Conservation (phyloP, 1,284 basidiomycete species). For the Fomitopsis pinicola region DNA sequence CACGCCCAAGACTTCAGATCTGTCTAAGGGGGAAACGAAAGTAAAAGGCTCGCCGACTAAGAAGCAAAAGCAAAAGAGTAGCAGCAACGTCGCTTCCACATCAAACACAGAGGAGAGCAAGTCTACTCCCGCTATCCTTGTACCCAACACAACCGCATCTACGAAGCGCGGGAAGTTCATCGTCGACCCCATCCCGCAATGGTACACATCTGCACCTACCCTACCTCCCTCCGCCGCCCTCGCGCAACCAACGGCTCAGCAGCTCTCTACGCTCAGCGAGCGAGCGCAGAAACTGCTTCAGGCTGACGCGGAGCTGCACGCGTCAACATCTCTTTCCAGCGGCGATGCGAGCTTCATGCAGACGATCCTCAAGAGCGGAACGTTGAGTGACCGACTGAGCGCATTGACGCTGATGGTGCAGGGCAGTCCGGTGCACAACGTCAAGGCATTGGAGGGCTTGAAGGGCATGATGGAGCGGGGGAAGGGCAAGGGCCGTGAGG, state of each 20-base stretch:
- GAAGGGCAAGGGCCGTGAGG: constrained; percentile 82
- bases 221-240: constrained; percentile 19
- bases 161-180: constrained; percentile 21
- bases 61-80: constrained; percentile 5
- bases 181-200: constrained; percentile 51
- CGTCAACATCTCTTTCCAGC: constrained; percentile 31
- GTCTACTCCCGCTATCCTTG: not conserved
- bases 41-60: not conserved
- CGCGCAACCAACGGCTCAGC: constrained; percentile 35
- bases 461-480: constrained; percentile 73
- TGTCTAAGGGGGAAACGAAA: not conserved
- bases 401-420: constrained; percentile 91
- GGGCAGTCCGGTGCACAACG: constrained; percentile 88
- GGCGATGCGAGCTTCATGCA: constrained; percentile 81
- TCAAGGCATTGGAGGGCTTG: constrained; percentile 75
- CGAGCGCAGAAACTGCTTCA: constrained; percentile 51
- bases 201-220: constrained; percentile 47
- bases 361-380: constrained; percentile 83
- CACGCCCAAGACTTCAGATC: constrained; percentile 1
- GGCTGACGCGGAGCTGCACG: constrained; percentile 45
- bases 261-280: constrained; percentile 41
- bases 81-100: not conserved
- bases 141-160: not conserved
- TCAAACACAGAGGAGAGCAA: not conserved
- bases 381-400: constrained; percentile 90